These are phyloP conservation scores for Argentina anserina DNA, from an alignment of 306 rosid species.

Conservation along the genomic window DNA sequence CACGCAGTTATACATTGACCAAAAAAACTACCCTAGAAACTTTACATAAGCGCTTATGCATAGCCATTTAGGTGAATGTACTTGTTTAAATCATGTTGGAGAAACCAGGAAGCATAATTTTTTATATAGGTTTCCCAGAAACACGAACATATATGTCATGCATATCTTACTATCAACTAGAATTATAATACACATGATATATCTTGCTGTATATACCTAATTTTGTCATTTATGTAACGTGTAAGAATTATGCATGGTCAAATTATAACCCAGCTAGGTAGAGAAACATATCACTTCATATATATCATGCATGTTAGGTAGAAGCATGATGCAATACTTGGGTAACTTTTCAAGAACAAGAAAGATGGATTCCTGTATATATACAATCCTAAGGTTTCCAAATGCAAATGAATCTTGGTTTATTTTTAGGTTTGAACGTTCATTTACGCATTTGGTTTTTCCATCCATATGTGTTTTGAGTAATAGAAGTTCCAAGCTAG, in stretches of 20 bases:
- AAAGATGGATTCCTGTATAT: constrained; percentile 8
- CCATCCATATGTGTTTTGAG: background rate
- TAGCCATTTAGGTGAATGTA: too few species aligned
- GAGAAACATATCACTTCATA: background rate
- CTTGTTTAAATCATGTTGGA: background rate
- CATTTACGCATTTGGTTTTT: background rate
- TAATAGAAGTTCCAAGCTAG: background rate
- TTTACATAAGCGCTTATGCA: too few species aligned
- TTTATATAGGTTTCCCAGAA: background rate
- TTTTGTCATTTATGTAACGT: background rate
- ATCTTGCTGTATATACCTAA: background rate
- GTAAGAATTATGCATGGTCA: background rate
- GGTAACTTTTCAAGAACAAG: constrained; percentile 16
- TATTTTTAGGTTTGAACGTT: constrained; percentile 26
- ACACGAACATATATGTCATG: background rate
- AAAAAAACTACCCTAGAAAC: too few species aligned
- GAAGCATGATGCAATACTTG: constrained; percentile 20
- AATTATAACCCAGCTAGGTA: background rate
- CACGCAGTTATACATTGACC: too few species aligned
- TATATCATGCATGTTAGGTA: constrained; percentile 17
- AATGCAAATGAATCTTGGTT: background rate
- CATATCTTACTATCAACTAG: background rate
- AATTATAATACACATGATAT: background rate
- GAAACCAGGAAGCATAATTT: background rate
- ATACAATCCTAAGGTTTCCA: constrained; percentile 7